Conservation (phyloP, 139 green algal genomes). For the Coccomyxa sp. region DNA sequence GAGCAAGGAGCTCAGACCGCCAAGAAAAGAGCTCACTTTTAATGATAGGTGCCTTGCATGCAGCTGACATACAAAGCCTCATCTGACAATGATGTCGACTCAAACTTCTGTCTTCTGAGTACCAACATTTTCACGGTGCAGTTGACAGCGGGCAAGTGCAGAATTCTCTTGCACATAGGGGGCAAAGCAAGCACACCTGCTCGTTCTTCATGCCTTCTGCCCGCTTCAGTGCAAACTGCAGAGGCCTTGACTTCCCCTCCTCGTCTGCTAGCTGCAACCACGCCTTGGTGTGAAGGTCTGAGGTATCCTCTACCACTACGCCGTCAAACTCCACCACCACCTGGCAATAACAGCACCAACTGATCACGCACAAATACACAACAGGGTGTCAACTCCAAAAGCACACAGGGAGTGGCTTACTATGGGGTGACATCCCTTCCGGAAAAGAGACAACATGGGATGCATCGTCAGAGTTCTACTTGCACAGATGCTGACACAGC, state of each 20-base stretch:
- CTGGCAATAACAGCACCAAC: not conserved
- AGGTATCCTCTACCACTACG: slow-evolving; percentile 63
- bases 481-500: too few relatives aligned
- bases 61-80: too few relatives aligned
- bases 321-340: slow-evolving; percentile 85
- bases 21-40: too few relatives aligned
- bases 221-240: slow-evolving; percentile 61
- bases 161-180: too few relatives aligned
- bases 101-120: too few relatives aligned
- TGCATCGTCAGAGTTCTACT: too few relatives aligned
- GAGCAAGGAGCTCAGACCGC: too few relatives aligned
- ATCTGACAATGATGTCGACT: too few relatives aligned
- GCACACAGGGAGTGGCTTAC: too few relatives aligned
- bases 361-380: not conserved
- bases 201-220: slow-evolving; percentile 86
- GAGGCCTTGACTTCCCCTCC: slow-evolving; percentile 67
- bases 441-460: not conserved
- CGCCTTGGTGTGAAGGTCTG: slow-evolving; percentile 45
- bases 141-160: too few relatives aligned
- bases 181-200: slow-evolving; percentile 44
- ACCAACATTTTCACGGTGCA: too few relatives aligned
- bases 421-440: not conserved
- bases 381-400: not conserved
- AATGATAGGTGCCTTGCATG: too few relatives aligned
- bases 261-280: slow-evolving; percentile 82